Evolutionary conservation across 225 moss, liverwort and hornwort genomes (phyloP).

Genomic region (Marchantia paleacea): DNA sequence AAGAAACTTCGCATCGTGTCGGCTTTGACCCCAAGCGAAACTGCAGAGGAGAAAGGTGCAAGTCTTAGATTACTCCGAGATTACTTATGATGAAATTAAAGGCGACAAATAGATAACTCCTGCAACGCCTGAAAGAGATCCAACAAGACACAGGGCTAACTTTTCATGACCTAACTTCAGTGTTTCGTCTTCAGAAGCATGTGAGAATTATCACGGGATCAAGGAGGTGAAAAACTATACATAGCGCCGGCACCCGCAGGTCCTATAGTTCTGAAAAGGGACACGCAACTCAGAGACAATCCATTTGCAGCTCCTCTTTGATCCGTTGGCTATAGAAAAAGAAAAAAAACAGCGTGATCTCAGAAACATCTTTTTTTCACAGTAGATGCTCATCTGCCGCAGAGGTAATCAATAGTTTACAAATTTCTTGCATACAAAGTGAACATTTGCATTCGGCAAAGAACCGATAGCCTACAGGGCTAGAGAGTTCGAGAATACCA

Average conservation of each 20-base stretch:
- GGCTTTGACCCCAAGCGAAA: conserved; percentile 71
- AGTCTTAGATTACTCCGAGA: background rate
- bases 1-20: conserved; percentile 52
- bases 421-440: too few relatives aligned
- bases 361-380: too few relatives aligned
- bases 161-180: background rate
- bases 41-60: conserved; percentile 34
- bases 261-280: conserved; percentile 73
- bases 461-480: background rate
- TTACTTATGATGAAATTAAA: background rate
- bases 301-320: conserved; percentile 86
- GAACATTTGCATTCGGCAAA: too few relatives aligned
- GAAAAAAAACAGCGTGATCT: too few relatives aligned
- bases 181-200: background rate
- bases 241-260: conserved; percentile 80
- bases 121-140: too few relatives aligned
- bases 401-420: too few relatives aligned
- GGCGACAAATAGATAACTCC: background rate
- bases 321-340: conserved; percentile 40
- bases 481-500: conserved; percentile 39
- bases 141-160: background rate
- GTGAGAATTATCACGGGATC: background rate
- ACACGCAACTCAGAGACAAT: conserved; percentile 65
- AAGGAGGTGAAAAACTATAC: conserved; percentile 37
- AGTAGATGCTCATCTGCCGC: background rate